Evolutionary conservation across 2,329 filamentous ascomycete genomes (phyloP).

Genomic region (Colletotrichum destructivum): DNA sequence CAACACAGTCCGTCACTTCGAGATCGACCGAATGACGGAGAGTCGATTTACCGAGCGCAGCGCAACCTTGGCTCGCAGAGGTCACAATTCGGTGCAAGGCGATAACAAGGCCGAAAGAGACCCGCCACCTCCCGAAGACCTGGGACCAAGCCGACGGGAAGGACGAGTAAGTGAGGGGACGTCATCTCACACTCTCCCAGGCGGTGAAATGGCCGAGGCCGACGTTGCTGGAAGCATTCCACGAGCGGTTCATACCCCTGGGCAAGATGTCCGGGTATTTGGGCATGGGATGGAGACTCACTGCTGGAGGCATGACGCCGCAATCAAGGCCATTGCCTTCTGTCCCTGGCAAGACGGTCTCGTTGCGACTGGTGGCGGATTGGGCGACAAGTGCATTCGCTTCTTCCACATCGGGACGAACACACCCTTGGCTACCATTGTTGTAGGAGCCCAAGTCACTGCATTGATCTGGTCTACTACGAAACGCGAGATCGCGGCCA

Average conservation of each 20-base stretch:
- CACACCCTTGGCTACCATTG: conserved; percentile 88
- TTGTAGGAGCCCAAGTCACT: conserved; percentile 94
- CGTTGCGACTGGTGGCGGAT: conserved; percentile 91
- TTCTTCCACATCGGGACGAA: conserved; percentile 93
- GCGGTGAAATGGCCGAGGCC: not conserved
- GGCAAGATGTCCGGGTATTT: conserved; percentile 63
- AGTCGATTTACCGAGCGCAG: conserved; percentile 31
- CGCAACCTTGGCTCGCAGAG: conserved; percentile 8
- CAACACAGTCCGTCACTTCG: conserved; percentile 88
- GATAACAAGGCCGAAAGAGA: not conserved
- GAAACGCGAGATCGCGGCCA: conserved; percentile 89
- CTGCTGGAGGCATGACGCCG: conserved; percentile 84
- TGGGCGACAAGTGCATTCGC: conserved; percentile 94
- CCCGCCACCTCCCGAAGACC: not conserved
- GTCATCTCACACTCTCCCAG: not conserved
- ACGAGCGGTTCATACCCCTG: conserved; percentile 48
- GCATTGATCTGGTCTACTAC: conserved; percentile 91
- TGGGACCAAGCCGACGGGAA: not conserved
- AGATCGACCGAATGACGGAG: conserved; percentile 70
- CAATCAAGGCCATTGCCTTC: conserved; percentile 97
- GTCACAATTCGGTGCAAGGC: not conserved
- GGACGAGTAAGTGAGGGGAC: not conserved
- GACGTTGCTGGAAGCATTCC: conserved; percentile 45
- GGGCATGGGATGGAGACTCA: conserved; percentile 74
- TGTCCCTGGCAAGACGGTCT: conserved; percentile 93